Base-by-base conservation (phyloP, 1,139 yeast genomes). In the Geotrichum aggregatum region DNA sequence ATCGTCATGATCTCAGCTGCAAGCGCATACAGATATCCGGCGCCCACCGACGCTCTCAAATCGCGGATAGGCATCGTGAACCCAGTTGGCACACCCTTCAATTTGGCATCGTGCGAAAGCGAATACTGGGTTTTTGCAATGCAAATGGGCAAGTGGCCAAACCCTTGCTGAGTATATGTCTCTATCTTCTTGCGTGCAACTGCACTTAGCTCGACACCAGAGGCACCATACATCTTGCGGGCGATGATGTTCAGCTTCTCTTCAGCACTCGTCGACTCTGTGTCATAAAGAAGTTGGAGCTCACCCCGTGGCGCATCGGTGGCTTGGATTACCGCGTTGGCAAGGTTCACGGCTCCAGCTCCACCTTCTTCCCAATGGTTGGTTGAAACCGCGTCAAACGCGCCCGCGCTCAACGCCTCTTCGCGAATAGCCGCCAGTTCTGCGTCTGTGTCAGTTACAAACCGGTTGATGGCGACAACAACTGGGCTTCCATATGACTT, bases 341-440 rank as follows among this genome's bases (percentile, higher is more conserved):
- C 98, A 61, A 92, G 80, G 56, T 79, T 85, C 58, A 87, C 79
- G 8, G 98, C 98, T 65, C 98, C 98, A 62, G 76, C 75, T 62
- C 98, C 98, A 74, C 98, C 98, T 75, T 88, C 86, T 71, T 87
- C 96, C 97, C 97, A 92, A 73, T 92, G 98, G 76, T 87, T 86
- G 24, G 97, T 86, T 34, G 87, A 88, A 64, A 92, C 85, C 26
- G 98, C 98, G 66, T 87, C 97, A 56, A 74, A 73, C 33, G 98
- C 98, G 64, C 98, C 98, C 11, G 96, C 96, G 69, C 82, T 83
- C 62, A 88, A 67, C 11, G 98, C 82, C 65, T 83, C 94, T 69
- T 84, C 84, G 64, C 80, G 86, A 65, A 92, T 88, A 43, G 86
- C 82, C 58, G 80, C 86, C 65, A 87, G 91, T 73, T 92, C 98